These are phyloP conservation scores for Citrus australasica DNA, from an alignment of 345 rosid species.

Conservation along the genomic window DNA sequence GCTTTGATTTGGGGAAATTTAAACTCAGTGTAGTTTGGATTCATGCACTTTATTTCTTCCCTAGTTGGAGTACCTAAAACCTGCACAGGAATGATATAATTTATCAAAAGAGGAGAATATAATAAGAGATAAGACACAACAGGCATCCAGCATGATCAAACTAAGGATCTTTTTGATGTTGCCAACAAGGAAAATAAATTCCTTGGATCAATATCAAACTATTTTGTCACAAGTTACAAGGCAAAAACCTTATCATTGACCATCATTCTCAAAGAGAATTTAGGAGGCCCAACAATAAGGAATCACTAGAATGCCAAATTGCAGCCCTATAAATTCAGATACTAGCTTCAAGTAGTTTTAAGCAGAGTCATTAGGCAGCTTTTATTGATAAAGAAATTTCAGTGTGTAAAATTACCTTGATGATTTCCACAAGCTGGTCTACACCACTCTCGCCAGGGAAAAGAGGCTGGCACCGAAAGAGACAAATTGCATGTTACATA, in stretches of 20 bases:
- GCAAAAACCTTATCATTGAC: background rate
- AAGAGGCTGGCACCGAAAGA: slow-evolving; percentile 58
- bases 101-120: background rate
- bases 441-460: slow-evolving; percentile 99
- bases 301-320: background rate
- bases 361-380: background rate
- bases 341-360: background rate
- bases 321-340: background rate
- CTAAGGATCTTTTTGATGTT: background rate
- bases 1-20: slow-evolving; percentile 98
- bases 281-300: background rate
- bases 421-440: slow-evolving; percentile 96
- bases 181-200: background rate
- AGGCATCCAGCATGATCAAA: background rate
- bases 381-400: background rate
- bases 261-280: background rate
- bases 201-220: background rate
- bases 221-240: background rate
- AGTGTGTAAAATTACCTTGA: slow-evolving; percentile 54
- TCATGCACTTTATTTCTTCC: slow-evolving; percentile 99
- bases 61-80: slow-evolving; percentile 97
- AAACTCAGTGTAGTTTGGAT: slow-evolving; percentile 94
- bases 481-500: slow-evolving; percentile 1
- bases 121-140: background rate
- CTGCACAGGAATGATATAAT: slow-evolving; percentile 31